Evolutionary conservation across 2,329 filamentous ascomycete genomes (phyloP), one percentile per base, ranked within the genome.

Genomic region (Ceratocystis harringtonii): DNA sequence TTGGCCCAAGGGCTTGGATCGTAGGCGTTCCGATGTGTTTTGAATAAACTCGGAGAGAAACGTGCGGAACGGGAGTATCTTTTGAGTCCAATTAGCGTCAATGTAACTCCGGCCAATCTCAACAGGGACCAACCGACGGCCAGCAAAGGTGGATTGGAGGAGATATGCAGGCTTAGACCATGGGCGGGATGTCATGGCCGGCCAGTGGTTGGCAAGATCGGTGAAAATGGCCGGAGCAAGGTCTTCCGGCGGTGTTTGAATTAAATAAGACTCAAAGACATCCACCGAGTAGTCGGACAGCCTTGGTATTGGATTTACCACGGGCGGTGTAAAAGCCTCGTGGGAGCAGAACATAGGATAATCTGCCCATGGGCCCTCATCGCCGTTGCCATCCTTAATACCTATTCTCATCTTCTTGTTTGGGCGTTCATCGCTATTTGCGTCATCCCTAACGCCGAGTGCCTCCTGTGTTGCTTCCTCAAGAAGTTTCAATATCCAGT

Each of bases 71-170:
- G 83, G 78, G 61, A 95, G 81, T 30, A 97, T 84, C 65, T 84
- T 82, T 74, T 97, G 92, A 0, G 86, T 85, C 92, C 92, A 96
- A 25, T 80, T 86, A 22, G 83, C 81, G 69, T 96, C 90, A 1
- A 90, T 92, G 72, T 97, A 99, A 71, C 88, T 94, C 60, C 88
- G 79, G 0, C 94, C 92, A 1, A 94, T 75, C 73, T 97, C 92
- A 2, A 96, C 82, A 0, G 92, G 92, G 0, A 97, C 89, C 0
- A 96, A 80, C 10, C 94, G 81, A 41, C 85, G 79, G 0, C 94
- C 94, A 2, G 79, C 81, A 44, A 96, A 84, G 0, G 92, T 96
- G 65, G 79, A 81, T 10, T 82, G 79, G 10, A 90, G 78, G 66
- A 96, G 84, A 73, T 96, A 96, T 0, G 78, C 76, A 0, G 86